Conservation (phyloP, 345 rosid species). For the Carallia brachiata region DNA sequence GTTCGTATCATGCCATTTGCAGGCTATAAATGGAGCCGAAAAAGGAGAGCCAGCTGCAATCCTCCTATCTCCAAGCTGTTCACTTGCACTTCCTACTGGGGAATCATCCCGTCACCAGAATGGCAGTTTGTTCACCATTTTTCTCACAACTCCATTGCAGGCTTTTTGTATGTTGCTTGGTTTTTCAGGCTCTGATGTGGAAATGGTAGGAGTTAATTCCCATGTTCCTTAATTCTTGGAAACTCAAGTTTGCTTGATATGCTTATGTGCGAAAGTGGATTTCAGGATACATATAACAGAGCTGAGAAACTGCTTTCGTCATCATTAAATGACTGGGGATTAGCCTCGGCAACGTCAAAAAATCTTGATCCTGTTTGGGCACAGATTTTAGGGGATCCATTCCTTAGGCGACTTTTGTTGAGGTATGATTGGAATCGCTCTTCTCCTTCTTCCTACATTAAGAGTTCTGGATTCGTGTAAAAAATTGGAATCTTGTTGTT, state of each 20-base stretch:
- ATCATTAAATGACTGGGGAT: conserved; percentile 76
- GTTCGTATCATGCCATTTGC: conserved; percentile 9
- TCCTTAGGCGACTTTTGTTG: conserved; percentile 76
- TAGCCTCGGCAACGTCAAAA: conserved; percentile 61
- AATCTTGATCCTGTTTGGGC: conserved; percentile 87
- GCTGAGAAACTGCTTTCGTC: conserved; percentile 77
- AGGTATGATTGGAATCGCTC: conserved; percentile 45
- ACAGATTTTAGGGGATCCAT: conserved; percentile 81
- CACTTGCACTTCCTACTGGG: conserved; percentile 40
- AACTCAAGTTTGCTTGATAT: not conserved
- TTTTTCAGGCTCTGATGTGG: conserved; percentile 63
- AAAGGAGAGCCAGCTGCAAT: conserved; percentile 96
- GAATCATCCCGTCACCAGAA: conserved; percentile 68
- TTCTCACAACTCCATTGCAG: conserved; percentile 84
- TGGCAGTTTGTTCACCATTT: conserved; percentile 78
- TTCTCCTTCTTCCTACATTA: not conserved
- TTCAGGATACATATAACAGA: conserved; percentile 55
- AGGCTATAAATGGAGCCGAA: conserved; percentile 80
- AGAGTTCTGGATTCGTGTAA: not conserved
- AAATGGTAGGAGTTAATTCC: conserved; percentile 48
- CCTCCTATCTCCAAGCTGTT: conserved; percentile 71
- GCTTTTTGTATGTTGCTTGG: conserved; percentile 81
- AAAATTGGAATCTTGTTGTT: not conserved
- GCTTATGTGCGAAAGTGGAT: conserved; percentile 16
- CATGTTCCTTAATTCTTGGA: conserved; percentile 13